Conservation (phyloP, 768 basidiomycete species). For the Bullera alba region DNA sequence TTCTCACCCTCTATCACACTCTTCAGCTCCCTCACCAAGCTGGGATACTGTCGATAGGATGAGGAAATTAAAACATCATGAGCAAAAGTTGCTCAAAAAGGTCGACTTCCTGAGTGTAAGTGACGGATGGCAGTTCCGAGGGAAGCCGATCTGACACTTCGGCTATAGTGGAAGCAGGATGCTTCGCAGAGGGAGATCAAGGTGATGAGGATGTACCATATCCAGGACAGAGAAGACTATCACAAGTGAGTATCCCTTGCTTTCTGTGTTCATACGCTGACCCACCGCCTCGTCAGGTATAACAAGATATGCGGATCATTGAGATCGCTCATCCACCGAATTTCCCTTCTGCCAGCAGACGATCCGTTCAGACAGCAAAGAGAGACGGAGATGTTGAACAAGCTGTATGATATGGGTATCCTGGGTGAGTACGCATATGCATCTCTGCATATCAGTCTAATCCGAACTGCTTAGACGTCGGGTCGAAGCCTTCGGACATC, state of each 20-base stretch:
- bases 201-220: constrained; percentile 90
- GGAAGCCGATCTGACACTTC: not conserved
- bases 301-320: constrained; percentile 89
- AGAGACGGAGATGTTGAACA: constrained; percentile 80
- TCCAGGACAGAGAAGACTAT: constrained; percentile 90
- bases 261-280: not conserved
- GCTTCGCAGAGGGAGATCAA: constrained; percentile 80
- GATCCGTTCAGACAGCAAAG: constrained; percentile 80
- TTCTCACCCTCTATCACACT: not conserved
- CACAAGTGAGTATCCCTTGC: constrained; percentile 59
- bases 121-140: constrained; percentile 3
- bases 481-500: constrained; percentile 84
- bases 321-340: constrained; percentile 73
- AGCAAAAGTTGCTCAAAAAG: constrained; percentile 88
- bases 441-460: not conserved
- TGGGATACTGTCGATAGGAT: constrained; percentile 51
- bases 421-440: constrained; percentile 47
- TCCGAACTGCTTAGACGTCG: constrained; percentile 50
- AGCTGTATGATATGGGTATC: constrained; percentile 95
- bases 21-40: no score
- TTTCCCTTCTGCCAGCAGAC: constrained; percentile 77
- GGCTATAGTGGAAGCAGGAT: constrained; percentile 98
- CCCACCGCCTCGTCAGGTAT: constrained; percentile 55
- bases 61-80: constrained; percentile 91
- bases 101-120: constrained; percentile 91